These are phyloP conservation scores for Rhododendron vialii DNA, from an alignment of 148 eudicot species.

Conservation along the genomic window DNA sequence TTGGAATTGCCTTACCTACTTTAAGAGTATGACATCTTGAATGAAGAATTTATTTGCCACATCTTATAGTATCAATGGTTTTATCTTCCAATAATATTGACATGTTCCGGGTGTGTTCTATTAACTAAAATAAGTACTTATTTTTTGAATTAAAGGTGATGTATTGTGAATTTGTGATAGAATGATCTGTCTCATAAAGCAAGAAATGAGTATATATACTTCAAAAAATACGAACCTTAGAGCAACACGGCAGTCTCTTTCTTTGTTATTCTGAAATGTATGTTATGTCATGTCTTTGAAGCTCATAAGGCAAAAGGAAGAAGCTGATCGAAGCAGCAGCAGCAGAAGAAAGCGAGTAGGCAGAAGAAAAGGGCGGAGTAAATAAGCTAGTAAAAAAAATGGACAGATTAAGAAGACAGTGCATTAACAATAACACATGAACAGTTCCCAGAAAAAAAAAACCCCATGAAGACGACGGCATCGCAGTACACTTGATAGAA, in stretches of 20 bases:
- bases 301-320: neutral
- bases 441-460: no score
- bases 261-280: neutral
- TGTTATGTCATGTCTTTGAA: neutral
- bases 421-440: neutral
- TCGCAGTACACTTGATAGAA: neutral
- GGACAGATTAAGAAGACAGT: neutral
- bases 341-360: no score
- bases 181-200: no score
- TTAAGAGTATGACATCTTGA: neutral
- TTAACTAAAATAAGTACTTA: no score
- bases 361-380: neutral
- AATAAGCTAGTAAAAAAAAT: neutral
- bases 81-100: neutral
- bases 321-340: neutral
- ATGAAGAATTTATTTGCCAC: neutral
- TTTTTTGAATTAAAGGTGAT: no score
- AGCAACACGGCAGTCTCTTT: neutral
- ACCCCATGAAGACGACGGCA: no score
- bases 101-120: neutral
- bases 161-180: no score
- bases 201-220: neutral
- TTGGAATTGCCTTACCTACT: neutral
- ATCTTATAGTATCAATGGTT: neutral
- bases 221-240: no score